A percentile compares a stretch with the other conserved stretches of the same genome.
phyloP scores from a whole-genome alignment of 352 stramenopile genomes.

The Peronospora tabacina region DNA sequence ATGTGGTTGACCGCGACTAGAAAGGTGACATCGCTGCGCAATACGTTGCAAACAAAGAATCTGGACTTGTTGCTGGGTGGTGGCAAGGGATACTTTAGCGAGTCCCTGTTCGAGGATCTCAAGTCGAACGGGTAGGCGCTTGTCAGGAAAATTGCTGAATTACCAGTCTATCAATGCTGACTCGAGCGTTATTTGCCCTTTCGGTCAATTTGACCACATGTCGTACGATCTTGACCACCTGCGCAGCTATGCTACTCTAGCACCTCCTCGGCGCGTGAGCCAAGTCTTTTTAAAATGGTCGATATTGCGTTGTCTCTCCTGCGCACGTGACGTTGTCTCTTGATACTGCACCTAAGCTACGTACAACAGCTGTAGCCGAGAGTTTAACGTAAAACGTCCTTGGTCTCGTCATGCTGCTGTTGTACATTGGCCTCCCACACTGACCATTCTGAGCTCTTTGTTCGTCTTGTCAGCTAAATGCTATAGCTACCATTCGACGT shows the following conservation, averaged over 20 bases:
- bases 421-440: too few relatives aligned
- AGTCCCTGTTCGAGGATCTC: conserved; percentile 38
- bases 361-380: too few relatives aligned
- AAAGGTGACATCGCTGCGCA: conserved; percentile 51
- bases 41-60: conserved; percentile 62
- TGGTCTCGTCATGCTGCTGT: too few relatives aligned
- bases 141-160: conserved; percentile 42
- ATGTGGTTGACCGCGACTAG: conserved; percentile 45
- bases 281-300: conserved; percentile 55
- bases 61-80: conserved; percentile 56
- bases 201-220: conserved; percentile 65
- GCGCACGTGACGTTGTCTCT: too few relatives aligned
- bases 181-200: conserved; percentile 41
- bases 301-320: conserved; percentile 49
- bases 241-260: too few relatives aligned
- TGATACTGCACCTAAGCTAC: too few relatives aligned
- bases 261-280: conserved; percentile 40
- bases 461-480: too few relatives aligned
- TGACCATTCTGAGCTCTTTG: too few relatives aligned
- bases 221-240: conserved; percentile 57
- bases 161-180: conserved; percentile 45
- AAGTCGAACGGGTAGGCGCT: conserved; percentile 40
- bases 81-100: conserved; percentile 45
- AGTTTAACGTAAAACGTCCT: too few relatives aligned
- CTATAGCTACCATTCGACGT: too few relatives aligned